phyloP scores from a whole-genome alignment of 1,284 basidiomycete genomes.

The Tausonia pullulans region DNA sequence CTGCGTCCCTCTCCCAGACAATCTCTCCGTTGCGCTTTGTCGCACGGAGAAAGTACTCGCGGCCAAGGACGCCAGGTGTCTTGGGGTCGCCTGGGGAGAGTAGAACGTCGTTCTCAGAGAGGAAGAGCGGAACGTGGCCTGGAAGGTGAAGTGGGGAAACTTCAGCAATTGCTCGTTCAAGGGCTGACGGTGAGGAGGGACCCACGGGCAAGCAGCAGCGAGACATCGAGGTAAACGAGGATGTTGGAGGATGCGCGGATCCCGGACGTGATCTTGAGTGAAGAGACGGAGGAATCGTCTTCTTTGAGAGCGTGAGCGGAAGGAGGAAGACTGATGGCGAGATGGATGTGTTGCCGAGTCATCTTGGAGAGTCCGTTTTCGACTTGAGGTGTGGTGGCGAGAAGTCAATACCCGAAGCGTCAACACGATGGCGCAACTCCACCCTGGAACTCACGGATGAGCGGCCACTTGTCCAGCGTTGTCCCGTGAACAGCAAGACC shows the following conservation, averaged over 20 bases:
- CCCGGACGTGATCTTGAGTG: neutral
- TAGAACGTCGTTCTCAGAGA: conserved; percentile 32
- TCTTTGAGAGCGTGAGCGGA: neutral
- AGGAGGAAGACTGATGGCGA: conserved; percentile 28
- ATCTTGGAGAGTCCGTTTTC: conserved; percentile 31
- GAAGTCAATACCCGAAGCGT: neutral
- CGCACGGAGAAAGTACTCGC: conserved; percentile 23
- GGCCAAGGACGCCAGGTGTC: conserved; percentile 22
- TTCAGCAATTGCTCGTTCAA: neutral
- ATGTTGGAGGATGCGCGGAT: conserved; percentile 28
- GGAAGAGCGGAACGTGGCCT: conserved; percentile 29
- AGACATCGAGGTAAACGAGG: conserved; percentile 32
- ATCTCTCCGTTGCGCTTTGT: conserved; percentile 20
- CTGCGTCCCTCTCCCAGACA: conserved; percentile 18
- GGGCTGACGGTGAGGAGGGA: neutral
- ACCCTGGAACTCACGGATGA: conserved; percentile 26
- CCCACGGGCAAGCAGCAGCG: conserved; percentile 22
- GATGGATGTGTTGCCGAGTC: conserved; percentile 35
- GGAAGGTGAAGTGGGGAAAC: neutral
- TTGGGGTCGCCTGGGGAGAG: conserved; percentile 30
- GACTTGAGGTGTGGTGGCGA: conserved; percentile 17
- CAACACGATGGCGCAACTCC: neutral
- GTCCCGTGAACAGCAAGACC: conserved; percentile 33
- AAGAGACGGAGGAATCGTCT: neutral
- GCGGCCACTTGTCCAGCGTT: conserved; percentile 30